Percentiles rank a stretch among this genome's conserved stretches.
Conservation (phyloP, 345 rosid species). For the Euphorbia pulcherrima region DNA sequence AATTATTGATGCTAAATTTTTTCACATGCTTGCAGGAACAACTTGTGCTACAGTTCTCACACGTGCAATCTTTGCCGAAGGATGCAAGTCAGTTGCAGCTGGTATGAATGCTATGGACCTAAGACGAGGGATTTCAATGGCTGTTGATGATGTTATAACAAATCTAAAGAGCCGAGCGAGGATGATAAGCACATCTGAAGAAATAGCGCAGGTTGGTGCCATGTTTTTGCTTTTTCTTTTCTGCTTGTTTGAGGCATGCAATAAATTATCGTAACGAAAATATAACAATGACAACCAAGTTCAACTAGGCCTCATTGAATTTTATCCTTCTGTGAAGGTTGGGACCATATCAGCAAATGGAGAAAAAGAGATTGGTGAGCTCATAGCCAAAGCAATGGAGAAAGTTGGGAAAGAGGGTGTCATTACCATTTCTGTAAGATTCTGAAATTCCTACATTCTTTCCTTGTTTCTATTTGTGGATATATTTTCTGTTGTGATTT, state of each 20-base stretch:
- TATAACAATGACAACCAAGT: background rate
- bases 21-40: conserved; percentile 75
- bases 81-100: conserved; percentile 97
- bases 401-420: conserved; percentile 99
- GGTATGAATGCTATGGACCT: conserved; percentile 96
- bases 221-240: conserved; percentile 37
- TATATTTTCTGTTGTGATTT: background rate
- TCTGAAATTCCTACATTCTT: background rate
- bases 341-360: conserved; percentile 99
- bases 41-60: conserved; percentile 98
- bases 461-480: background rate
- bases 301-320: background rate
- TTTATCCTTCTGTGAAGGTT: conserved; percentile 20
- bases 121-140: conserved; percentile 87
- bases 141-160: conserved; percentile 85
- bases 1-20: too few species aligned
- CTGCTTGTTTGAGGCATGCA: background rate
- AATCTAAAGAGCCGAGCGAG: conserved; percentile 85
- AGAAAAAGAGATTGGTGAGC: conserved; percentile 93
- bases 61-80: conserved; percentile 76
- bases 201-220: conserved; percentile 99
- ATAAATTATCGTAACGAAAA: background rate
- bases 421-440: conserved; percentile 80
- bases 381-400: conserved; percentile 99
- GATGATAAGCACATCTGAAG: conserved; percentile 97